These are phyloP conservation scores for Coelastrella sp. DNA, from an alignment of 139 green algal genomes.

Conservation along the genomic window DNA sequence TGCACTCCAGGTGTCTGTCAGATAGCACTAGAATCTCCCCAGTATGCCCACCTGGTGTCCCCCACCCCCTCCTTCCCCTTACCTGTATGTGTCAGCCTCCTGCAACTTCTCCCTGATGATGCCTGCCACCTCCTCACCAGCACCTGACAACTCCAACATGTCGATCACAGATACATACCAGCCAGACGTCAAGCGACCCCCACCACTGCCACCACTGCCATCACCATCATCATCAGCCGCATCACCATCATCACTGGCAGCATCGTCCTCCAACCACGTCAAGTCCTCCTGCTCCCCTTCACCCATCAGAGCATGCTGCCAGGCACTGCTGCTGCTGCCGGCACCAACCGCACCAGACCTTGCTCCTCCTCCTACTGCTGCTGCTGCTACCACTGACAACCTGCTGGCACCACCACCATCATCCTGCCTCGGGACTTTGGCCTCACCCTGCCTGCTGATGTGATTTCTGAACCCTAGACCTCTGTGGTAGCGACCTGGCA, in stretches of 20 bases:
- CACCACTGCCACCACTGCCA: background rate
- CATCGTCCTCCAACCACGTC: background rate
- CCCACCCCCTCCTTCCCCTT: no score
- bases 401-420: no score
- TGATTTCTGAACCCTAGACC: background rate
- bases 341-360: background rate
- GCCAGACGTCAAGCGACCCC: background rate
- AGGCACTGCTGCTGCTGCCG: background rate
- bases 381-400: background rate
- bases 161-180: conserved; percentile 31
- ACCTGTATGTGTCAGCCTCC: conserved; percentile 31
- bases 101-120: conserved; percentile 3
- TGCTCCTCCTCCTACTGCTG: background rate
- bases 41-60: no score
- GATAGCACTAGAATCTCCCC: no score
- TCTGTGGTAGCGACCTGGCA: conserved; percentile 5
- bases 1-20: no score
- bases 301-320: conserved; percentile 3
- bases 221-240: background rate
- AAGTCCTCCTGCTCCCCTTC: background rate
- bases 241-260: background rate
- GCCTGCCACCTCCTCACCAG: conserved; percentile 10
- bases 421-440: no score
- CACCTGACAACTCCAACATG: background rate
- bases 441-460: background rate